Evolutionary conservation across 331 rosid genomes (phyloP).

Genomic region (Arachis monticola): DNA sequence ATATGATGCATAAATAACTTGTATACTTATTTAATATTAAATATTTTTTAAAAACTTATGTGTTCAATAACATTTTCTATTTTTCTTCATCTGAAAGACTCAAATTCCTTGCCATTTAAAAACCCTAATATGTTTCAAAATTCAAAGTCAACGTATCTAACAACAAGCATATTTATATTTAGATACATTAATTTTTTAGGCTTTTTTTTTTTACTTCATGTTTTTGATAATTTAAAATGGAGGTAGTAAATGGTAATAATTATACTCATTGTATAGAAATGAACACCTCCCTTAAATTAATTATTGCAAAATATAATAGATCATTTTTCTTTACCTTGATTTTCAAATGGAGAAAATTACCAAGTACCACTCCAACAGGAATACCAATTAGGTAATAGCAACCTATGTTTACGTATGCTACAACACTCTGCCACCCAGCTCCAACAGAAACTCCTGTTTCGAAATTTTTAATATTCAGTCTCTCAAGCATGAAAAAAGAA

Average conservation of each 20-base stretch:
- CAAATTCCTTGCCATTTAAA: too few species aligned
- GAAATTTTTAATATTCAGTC: neutral
- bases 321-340: slow-evolving; percentile 43
- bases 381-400: slow-evolving; percentile 60
- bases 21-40: neutral
- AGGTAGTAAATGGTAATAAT: too few species aligned
- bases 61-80: too few species aligned
- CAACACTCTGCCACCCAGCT: slow-evolving; percentile 66
- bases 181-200: too few species aligned
- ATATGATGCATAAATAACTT: neutral
- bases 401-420: slow-evolving; percentile 62
- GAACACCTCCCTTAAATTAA: too few species aligned
- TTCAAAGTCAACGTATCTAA: too few species aligned
- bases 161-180: too few species aligned
- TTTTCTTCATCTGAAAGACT: too few species aligned
- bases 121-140: too few species aligned
- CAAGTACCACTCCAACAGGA: slow-evolving; percentile 59
- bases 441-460: slow-evolving; percentile 60
- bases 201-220: too few species aligned
- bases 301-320: neutral
- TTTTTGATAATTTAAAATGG: too few species aligned
- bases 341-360: slow-evolving; percentile 42
- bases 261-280: too few species aligned
- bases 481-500: neutral
- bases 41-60: neutral